Percentiles rank a stretch among this genome's conserved stretches.
Conservation (phyloP, 1,284 basidiomycete species). For the Sparassis latifolia region DNA sequence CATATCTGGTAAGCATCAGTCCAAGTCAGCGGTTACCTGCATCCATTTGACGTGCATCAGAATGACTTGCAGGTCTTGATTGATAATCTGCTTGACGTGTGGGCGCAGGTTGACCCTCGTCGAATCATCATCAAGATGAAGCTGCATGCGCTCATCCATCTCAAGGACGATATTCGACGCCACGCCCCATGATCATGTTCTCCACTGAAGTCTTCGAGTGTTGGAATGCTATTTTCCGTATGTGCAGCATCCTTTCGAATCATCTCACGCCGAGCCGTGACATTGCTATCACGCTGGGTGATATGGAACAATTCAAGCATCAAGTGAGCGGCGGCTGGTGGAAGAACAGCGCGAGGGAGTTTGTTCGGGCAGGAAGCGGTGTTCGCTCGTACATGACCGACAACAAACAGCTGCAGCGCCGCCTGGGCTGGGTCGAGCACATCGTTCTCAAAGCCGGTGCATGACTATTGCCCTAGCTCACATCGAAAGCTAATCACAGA, state of each 20-base stretch:
- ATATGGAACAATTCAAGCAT: slow-evolving; percentile 25
- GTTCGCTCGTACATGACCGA: slow-evolving; percentile 3
- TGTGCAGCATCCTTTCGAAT: slow-evolving; percentile 35
- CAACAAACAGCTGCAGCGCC: background rate
- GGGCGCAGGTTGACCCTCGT: slow-evolving; percentile 12
- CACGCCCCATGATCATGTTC: slow-evolving; percentile 14
- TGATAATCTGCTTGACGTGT: slow-evolving; percentile 16
- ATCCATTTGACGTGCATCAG: background rate
- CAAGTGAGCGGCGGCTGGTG: slow-evolving; percentile 15
- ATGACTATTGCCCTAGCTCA: no score
- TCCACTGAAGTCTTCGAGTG: slow-evolving; percentile 39
- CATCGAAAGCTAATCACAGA: no score
- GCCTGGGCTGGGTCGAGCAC: background rate
- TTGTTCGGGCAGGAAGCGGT: slow-evolving; percentile 5
- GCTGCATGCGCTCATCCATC: slow-evolving; percentile 21
- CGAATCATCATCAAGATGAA: slow-evolving; percentile 20
- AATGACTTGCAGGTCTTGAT: slow-evolving; percentile 12
- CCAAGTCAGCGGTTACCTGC: background rate
- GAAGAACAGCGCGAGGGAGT: slow-evolving; percentile 4
- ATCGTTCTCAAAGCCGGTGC: no score
- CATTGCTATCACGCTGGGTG: slow-evolving; percentile 30
- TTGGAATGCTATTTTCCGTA: slow-evolving; percentile 37
- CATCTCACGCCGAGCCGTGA: slow-evolving; percentile 36
- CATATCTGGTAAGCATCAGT: slow-evolving; percentile 22
- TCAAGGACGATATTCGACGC: slow-evolving; percentile 12